These are phyloP conservation scores for Peronospora farinosa DNA, from an alignment of 352 stramenopile genomes.

Conservation along the genomic window DNA sequence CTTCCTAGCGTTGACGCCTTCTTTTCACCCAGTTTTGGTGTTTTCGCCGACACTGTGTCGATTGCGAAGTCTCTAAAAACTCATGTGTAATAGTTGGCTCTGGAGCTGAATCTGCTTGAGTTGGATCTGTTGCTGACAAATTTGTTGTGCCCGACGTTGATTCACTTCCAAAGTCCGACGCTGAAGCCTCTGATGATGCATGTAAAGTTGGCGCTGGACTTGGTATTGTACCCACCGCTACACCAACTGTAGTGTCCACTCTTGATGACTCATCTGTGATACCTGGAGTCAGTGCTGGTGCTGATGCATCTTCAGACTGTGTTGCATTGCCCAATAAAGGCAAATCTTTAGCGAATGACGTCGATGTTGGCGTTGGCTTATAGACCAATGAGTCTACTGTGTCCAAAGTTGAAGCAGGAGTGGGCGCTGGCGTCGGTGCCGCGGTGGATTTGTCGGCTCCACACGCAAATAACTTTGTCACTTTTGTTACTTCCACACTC, in stretches of 20 bases:
- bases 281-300: conserved; percentile 2
- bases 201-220: conserved; percentile 5
- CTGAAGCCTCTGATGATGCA: not conserved
- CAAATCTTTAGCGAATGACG: no score
- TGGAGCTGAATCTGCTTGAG: no score
- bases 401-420: conserved; percentile 6
- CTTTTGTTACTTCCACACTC: conserved; percentile 25
- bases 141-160: no score
- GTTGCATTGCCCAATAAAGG: no score
- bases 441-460: conserved; percentile 14
- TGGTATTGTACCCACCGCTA: not conserved
- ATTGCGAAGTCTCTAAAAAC: no score
- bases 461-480: conserved; percentile 16
- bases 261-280: not conserved
- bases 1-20: not conserved
- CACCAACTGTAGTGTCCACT: not conserved
- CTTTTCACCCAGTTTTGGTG: not conserved
- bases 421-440: conserved; percentile 15
- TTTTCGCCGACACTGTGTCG: no score
- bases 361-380: no score
- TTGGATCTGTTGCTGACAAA: no score
- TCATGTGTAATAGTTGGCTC: no score
- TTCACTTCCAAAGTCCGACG: no score
- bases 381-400: not conserved
- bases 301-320: not conserved